phyloP scores from a whole-genome alignment of 1,284 basidiomycete species.

The Malassezia cuniculi region DNA sequence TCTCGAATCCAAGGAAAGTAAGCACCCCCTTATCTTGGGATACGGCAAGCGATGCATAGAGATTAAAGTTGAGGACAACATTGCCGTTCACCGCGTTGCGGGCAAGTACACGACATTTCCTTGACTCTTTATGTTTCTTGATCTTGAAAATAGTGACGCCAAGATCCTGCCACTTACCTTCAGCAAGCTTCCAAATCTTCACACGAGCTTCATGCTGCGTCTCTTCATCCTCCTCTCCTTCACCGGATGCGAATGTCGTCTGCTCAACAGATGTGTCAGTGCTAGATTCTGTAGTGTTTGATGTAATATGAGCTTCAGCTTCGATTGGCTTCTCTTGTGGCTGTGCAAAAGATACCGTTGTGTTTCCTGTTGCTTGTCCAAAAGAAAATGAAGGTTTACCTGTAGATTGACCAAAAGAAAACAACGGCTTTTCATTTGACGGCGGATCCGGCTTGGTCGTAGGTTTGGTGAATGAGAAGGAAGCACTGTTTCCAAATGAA shows the following conservation, averaged over 20 bases:
- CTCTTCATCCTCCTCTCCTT: conserved; percentile 34
- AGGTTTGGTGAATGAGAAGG: no score
- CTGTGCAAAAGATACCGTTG: neutral
- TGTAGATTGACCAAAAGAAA: neutral
- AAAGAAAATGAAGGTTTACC: neutral
- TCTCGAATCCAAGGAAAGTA: conserved; percentile 28
- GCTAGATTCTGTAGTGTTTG: neutral
- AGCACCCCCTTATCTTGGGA: conserved; percentile 23
- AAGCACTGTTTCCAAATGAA: no score
- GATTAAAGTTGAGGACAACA: conserved; percentile 30
- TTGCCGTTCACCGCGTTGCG: conserved; percentile 38
- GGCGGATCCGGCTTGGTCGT: no score
- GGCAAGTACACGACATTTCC: conserved; percentile 25
- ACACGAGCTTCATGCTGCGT: conserved; percentile 23
- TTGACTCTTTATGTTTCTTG: conserved; percentile 21
- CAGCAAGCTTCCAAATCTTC: conserved; percentile 35
- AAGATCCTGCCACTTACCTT: conserved; percentile 31
- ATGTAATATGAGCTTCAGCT: neutral
- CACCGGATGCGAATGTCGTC: conserved; percentile 22
- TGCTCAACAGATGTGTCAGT: conserved; percentile 12
- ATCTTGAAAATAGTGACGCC: conserved; percentile 31
- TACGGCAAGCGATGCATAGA: conserved; percentile 21
- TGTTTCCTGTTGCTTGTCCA: neutral
- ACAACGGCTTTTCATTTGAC: no score
- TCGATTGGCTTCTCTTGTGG: neutral